Conservation (phyloP, 169 alveolate genomes). For the Cryptosporidium tyzzeri region DNA sequence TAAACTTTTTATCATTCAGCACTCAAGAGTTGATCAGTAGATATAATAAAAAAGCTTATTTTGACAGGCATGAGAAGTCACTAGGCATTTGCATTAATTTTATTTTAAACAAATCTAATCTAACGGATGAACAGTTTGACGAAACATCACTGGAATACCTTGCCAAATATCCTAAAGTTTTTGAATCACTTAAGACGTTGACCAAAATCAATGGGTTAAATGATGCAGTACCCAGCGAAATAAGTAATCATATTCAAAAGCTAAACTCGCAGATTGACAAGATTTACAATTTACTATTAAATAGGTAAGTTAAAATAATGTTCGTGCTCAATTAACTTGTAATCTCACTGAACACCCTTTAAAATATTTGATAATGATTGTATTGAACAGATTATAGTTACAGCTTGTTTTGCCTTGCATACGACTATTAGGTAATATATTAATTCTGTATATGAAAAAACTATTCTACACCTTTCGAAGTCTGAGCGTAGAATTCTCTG, state of each 20-base stretch:
- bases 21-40: slow-evolving; percentile 5
- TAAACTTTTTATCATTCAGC: slow-evolving; percentile 23
- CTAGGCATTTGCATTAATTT: slow-evolving; percentile 14
- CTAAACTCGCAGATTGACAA: neutral
- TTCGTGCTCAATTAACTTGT: neutral
- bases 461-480: slow-evolving; percentile 48
- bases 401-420: slow-evolving; percentile 67
- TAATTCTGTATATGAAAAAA: slow-evolving; percentile 51
- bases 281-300: slow-evolving; percentile 6
- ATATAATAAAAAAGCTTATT: neutral
- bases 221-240: neutral
- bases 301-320: neutral
- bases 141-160: slow-evolving; percentile 40
- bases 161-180: slow-evolving; percentile 60
- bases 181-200: slow-evolving; percentile 59
- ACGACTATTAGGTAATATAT: slow-evolving; percentile 41
- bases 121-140: slow-evolving; percentile 10
- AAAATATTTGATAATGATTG: slow-evolving; percentile 30
- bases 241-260: neutral
- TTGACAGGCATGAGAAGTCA: neutral
- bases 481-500: slow-evolving; percentile 55
- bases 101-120: slow-evolving; percentile 13
- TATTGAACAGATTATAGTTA: slow-evolving; percentile 34
- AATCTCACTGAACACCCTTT: neutral
- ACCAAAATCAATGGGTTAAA: neutral